Percentiles rank a stretch among this genome's conserved stretches.
Evolutionary conservation across 1,284 basidiomycete genomes (phyloP).

Genomic region (Trichosporon coremiiforme): DNA sequence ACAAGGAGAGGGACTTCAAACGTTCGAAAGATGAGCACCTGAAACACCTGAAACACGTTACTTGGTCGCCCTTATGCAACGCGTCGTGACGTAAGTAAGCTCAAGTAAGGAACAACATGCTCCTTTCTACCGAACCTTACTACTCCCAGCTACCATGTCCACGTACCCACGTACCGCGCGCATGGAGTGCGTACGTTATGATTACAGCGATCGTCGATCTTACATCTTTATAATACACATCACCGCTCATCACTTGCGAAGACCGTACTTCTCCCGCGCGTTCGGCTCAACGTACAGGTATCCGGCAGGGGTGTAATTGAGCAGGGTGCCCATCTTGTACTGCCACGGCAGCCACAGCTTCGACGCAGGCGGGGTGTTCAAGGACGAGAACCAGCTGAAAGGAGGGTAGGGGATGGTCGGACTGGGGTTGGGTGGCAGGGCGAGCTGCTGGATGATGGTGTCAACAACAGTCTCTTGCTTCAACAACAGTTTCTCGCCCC

Average conservation of each 20-base stretch:
- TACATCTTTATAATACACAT: background rate
- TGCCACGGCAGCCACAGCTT: slow-evolving; percentile 49
- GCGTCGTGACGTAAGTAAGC: slow-evolving; percentile 4
- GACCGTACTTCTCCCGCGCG: slow-evolving; percentile 56
- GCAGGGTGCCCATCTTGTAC: slow-evolving; percentile 47
- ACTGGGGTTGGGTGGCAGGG: slow-evolving; percentile 40
- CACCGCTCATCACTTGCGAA: slow-evolving; percentile 25
- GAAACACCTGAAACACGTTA: background rate
- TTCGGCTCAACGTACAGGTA: slow-evolving; percentile 50
- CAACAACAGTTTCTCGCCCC: slow-evolving; percentile 45
- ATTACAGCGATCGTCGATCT: too few relatives aligned
- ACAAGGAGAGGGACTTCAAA: background rate
- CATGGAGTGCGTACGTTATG: background rate
- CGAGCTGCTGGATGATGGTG: slow-evolving; percentile 49
- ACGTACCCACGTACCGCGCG: background rate
- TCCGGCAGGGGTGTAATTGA: slow-evolving; percentile 48
- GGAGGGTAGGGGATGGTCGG: slow-evolving; percentile 52
- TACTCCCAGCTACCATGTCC: background rate
- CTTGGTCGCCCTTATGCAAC: background rate
- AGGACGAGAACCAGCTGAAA: slow-evolving; percentile 39
- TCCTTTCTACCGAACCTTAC: background rate
- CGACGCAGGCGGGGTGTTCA: slow-evolving; percentile 44
- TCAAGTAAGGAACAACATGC: background rate
- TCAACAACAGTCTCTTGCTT: slow-evolving; percentile 44
- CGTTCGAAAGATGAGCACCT: background rate